Conservation (phyloP, 2,329 filamentous ascomycete species). For the Scortechinia acanthostroma region DNA sequence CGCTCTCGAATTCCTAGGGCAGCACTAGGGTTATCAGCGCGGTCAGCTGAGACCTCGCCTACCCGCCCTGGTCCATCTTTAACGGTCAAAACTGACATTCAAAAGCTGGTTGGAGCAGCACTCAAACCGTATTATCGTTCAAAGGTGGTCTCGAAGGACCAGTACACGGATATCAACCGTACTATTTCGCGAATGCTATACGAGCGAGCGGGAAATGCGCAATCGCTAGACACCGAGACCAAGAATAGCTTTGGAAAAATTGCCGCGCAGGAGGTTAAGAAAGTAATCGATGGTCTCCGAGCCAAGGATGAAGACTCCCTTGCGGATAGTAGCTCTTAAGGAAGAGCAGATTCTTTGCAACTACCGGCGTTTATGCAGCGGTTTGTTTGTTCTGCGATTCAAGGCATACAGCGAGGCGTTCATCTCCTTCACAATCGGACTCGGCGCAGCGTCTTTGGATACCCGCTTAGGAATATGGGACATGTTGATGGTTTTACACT, state of each 20-base stretch:
- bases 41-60: not conserved
- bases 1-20: not conserved
- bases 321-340: not conserved
- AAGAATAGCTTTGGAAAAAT: not conserved
- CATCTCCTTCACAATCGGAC: too few relatives aligned
- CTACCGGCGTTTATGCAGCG: not conserved
- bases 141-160: not conserved
- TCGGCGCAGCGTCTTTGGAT: too few relatives aligned
- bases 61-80: not conserved
- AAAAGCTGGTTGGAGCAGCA: not conserved
- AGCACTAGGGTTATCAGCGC: not conserved
- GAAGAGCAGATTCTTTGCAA: not conserved
- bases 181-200: not conserved
- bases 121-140: not conserved
- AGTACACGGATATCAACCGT: not conserved
- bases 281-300: not conserved
- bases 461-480: not conserved
- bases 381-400: too few relatives aligned
- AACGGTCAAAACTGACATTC: not conserved
- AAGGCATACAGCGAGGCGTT: not conserved
- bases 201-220: not conserved
- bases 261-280: not conserved
- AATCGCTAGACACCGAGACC: not conserved
- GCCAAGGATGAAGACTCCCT: not conserved
- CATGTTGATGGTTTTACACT: not conserved